Percentiles rank a stretch among this genome's conserved stretches.
These are phyloP conservation scores for Cladophialophora immunda DNA, from an alignment of 2,329 filamentous ascomycete species.

Conservation along the genomic window DNA sequence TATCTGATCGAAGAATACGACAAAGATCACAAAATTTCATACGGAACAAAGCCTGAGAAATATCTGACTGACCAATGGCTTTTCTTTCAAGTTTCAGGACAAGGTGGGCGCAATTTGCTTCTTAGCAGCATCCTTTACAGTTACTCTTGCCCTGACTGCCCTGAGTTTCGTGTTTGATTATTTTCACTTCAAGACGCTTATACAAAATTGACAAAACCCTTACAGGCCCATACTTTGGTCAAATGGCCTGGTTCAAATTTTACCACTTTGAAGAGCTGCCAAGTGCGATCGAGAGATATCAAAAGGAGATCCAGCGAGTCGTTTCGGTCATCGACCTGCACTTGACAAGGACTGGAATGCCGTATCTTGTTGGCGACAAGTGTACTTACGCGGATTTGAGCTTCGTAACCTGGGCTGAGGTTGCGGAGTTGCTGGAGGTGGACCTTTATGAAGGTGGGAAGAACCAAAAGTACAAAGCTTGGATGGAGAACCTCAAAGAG, in stretches of 20 bases:
- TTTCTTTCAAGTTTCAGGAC: constrained; percentile 50
- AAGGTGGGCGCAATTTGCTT: constrained; percentile 31
- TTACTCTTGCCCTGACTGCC: no score
- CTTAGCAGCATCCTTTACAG: constrained; percentile 28
- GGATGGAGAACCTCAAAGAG: constrained; percentile 13
- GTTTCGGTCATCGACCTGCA: constrained; percentile 53
- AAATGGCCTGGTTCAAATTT: constrained; percentile 52
- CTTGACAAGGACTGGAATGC: constrained; percentile 43
- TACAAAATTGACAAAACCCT: constrained; percentile 41
- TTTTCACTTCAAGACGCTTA: no score
- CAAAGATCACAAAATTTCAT: constrained; percentile 49
- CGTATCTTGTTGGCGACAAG: constrained; percentile 55
- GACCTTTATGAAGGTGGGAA: constrained; percentile 13
- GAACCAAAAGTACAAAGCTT: constrained; percentile 11
- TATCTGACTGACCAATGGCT: constrained; percentile 55
- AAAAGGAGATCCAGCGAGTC: constrained; percentile 56
- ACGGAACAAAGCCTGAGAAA: constrained; percentile 46
- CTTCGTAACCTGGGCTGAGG: constrained; percentile 51
- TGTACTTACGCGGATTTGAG: constrained; percentile 53
- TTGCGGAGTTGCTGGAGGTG: constrained; percentile 10
- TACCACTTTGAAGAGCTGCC: constrained; percentile 54
- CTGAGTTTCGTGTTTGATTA: no score
- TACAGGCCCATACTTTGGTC: constrained; percentile 58
- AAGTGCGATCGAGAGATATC: constrained; percentile 55
- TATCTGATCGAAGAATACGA: constrained; percentile 57